Evolutionary conservation across 495 filamentous ascomycete species (phyloP).

Genomic region (Trichoderma reesei): DNA sequence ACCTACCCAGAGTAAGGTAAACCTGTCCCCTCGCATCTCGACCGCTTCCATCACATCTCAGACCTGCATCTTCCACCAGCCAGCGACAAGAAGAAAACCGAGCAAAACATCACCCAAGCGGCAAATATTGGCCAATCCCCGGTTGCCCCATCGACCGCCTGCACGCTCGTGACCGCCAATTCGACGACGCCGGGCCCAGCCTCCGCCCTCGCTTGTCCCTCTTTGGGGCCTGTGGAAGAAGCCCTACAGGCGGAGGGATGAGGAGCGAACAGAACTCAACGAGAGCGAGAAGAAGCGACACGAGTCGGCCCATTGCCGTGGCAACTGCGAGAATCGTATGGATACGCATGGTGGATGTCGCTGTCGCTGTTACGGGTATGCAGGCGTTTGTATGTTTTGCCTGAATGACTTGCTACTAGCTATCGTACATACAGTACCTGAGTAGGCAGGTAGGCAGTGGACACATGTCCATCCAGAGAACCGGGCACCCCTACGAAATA

Average conservation of each 20-base stretch:
- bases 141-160: conserved; percentile 4
- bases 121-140: no score
- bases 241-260: background rate
- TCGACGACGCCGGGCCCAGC: background rate
- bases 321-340: background rate
- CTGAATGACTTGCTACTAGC: no score
- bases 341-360: background rate
- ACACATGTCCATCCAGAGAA: no score
- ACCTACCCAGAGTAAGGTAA: no score
- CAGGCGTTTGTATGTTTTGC: no score
- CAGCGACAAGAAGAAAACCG: background rate
- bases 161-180: conserved; percentile 2
- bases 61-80: background rate
- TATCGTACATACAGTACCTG: no score
- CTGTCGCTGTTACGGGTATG: background rate
- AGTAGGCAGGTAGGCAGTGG: no score
- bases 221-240: background rate
- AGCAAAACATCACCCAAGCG: background rate
- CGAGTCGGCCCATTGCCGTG: background rate
- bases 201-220: background rate
- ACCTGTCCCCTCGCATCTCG: no score
- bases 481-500: background rate
- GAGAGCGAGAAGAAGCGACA: background rate
- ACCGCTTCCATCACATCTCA: no score
- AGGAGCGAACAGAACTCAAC: no score